These are phyloP conservation scores for Candida buenavistaensis DNA, from an alignment of 1,139 yeast genomes.

Conservation along the genomic window DNA sequence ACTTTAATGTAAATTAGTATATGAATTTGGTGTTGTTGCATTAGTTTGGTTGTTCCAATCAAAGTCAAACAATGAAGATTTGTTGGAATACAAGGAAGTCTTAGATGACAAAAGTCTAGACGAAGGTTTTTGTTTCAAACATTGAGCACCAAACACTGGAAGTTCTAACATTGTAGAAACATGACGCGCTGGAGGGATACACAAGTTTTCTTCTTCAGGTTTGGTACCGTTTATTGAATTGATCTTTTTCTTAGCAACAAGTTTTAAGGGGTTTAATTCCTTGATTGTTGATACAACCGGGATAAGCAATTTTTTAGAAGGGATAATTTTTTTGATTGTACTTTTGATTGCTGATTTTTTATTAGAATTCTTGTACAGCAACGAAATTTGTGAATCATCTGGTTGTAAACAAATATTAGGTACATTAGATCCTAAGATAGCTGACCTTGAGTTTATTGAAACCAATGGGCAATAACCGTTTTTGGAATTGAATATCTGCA, in stretches of 20 bases:
- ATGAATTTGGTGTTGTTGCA: slow-evolving; percentile 6
- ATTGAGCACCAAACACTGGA: slow-evolving; percentile 2
- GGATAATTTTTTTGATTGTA: background rate
- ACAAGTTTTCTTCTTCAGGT: background rate
- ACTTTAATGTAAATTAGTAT: background rate
- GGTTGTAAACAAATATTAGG: background rate
- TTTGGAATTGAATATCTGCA: no score
- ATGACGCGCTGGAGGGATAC: slow-evolving; percentile 9
- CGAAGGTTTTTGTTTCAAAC: slow-evolving; percentile 1
- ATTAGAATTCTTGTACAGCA: no score
- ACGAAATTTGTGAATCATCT: background rate
- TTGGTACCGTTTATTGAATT: no score
- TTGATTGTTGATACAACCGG: slow-evolving; percentile 1
- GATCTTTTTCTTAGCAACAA: background rate
- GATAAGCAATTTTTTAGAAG: slow-evolving; percentile 1
- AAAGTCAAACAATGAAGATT: slow-evolving; percentile 4
- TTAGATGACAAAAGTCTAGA: slow-evolving; percentile 1
- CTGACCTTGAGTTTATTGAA: slow-evolving; percentile 2
- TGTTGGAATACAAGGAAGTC: slow-evolving; percentile 5
- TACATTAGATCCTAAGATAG: slow-evolving; percentile 2
- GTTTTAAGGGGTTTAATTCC: background rate
- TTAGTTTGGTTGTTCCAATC: slow-evolving; percentile 2
- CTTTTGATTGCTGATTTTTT: background rate
- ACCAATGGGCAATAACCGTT: no score
- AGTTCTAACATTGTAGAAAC: slow-evolving; percentile 8